phyloP scores from a whole-genome alignment of 2,329 filamentous ascomycete genomes.

The Sordariomycetes sp. region DNA sequence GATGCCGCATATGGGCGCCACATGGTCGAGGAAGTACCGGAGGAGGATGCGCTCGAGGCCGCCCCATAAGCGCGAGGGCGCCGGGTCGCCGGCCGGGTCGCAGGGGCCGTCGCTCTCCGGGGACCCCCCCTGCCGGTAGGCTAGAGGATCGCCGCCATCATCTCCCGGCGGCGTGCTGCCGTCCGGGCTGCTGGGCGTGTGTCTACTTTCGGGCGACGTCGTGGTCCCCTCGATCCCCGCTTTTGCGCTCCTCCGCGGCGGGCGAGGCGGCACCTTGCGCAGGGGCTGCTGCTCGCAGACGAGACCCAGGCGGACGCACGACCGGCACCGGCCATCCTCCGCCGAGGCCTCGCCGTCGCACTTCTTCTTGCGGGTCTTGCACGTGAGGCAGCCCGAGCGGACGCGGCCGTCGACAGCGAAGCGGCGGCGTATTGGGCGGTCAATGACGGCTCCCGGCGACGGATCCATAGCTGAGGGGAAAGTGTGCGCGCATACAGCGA shows the following conservation, averaged over 20 bases:
- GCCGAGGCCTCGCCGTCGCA: constrained; percentile 21
- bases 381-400: constrained; percentile 28
- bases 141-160: background rate
- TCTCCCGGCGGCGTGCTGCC: background rate
- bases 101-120: background rate
- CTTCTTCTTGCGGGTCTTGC: constrained; percentile 34
- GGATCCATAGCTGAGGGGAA: background rate
- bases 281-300: background rate
- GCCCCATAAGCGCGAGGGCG: background rate
- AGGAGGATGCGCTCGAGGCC: background rate
- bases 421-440: background rate
- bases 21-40: background rate
- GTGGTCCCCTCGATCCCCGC: background rate
- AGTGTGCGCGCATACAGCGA: background rate
- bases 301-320: background rate
- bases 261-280: background rate
- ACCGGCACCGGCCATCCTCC: background rate
- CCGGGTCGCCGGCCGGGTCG: background rate
- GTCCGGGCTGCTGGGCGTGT: background rate
- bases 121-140: background rate
- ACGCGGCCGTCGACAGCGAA: background rate
- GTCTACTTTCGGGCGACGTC: background rate
- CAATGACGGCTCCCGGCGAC: background rate
- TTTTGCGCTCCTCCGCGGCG: background rate
- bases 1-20: background rate